A percentile compares a stretch with the other conserved stretches of the same genome.
Conservation (phyloP, 495 filamentous ascomycete species). For the Annulohypoxylon stygium region DNA sequence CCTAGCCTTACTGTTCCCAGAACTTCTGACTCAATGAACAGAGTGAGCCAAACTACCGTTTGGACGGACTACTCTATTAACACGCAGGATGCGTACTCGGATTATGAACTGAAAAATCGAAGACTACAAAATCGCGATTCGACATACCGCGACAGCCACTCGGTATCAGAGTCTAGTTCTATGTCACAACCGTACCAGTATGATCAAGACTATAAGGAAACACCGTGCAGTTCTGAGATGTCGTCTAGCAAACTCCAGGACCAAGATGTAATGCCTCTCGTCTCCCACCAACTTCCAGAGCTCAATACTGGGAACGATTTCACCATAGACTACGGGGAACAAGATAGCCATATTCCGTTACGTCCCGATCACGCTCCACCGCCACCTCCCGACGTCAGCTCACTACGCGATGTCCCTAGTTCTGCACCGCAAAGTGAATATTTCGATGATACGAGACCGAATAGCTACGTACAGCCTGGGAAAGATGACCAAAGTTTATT, state of each 20-base stretch:
- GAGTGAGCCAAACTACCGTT: conserved; percentile 63
- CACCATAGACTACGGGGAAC: conserved; percentile 45
- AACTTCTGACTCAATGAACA: conserved; percentile 59
- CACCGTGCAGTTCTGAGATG: conserved; percentile 39
- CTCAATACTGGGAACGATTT: conserved; percentile 55
- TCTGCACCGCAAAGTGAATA: conserved; percentile 53
- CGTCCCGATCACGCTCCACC: conserved; percentile 57
- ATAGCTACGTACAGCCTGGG: conserved; percentile 54
- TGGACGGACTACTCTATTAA: conserved; percentile 71
- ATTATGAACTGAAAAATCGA: conserved; percentile 43
- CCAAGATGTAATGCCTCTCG: conserved; percentile 29
- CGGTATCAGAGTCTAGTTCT: conserved; percentile 49
- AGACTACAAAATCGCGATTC: conserved; percentile 47
- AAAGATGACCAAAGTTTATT: conserved; percentile 50
- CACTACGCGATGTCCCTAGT: conserved; percentile 42
- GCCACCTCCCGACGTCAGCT: conserved; percentile 40
- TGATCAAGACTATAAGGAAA: conserved; percentile 37
- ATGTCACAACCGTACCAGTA: conserved; percentile 48
- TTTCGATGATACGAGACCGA: conserved; percentile 57
- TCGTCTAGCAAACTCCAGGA: conserved; percentile 39
- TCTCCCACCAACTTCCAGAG: conserved; percentile 55
- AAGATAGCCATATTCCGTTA: conserved; percentile 46
- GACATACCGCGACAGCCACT: conserved; percentile 45
- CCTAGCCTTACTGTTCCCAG: conserved; percentile 58
- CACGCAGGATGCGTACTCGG: conserved; percentile 57